A percentile compares a stretch with the other conserved stretches of the same genome.
Conservation (phyloP, 2,329 filamentous ascomycete genomes). For the Lasiodiplodia theobromae region DNA sequence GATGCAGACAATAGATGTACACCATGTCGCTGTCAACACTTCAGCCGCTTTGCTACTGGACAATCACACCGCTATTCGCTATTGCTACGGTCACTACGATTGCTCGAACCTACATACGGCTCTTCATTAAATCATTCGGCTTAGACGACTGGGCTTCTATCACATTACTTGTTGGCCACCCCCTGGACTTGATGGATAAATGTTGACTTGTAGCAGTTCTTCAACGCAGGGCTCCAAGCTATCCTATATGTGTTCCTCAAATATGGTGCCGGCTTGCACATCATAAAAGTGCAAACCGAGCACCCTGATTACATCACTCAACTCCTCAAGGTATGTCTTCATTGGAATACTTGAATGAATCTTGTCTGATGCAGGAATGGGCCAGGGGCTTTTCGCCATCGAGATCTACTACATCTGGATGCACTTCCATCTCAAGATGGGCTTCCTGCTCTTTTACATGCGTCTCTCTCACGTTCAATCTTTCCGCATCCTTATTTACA, state of each 20-base stretch:
- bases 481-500: conserved; percentile 38
- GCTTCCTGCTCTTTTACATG: conserved; percentile 47
- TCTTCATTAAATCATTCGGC: conserved; percentile 34
- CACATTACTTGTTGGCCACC: conserved; percentile 31
- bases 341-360: background rate
- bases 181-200: background rate
- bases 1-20: too few species aligned
- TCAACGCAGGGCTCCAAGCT: conserved; percentile 35
- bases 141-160: conserved; percentile 35
- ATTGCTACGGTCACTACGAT: conserved; percentile 34
- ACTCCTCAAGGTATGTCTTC: conserved; percentile 3
- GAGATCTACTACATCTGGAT: conserved; percentile 43
- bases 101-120: conserved; percentile 35
- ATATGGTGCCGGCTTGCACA: conserved; percentile 31
- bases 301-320: background rate
- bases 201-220: conserved; percentile 24
- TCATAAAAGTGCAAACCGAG: background rate
- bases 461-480: conserved; percentile 36
- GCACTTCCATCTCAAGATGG: conserved; percentile 44
- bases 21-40: conserved; percentile 33
- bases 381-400: conserved; percentile 40
- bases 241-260: conserved; percentile 38
- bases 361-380: background rate
- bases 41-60: conserved; percentile 36
- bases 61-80: conserved; percentile 34